Percentiles rank a stretch among this genome's conserved stretches.
phyloP scores from a whole-genome alignment of 257 asterid species.

The Orobanche coerulescens region DNA sequence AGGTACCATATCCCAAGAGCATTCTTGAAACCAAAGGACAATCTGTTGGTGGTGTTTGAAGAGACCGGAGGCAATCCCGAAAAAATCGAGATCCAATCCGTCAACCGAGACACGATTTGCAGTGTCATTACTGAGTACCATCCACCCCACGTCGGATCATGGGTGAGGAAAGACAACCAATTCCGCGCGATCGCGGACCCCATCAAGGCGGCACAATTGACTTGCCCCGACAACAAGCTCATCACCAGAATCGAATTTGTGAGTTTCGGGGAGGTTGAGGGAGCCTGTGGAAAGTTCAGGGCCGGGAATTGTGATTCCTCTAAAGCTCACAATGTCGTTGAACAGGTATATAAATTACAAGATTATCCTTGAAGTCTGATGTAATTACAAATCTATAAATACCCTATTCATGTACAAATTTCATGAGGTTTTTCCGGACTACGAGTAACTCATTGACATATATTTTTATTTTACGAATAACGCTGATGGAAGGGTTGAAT shows the following conservation, averaged over 20 bases:
- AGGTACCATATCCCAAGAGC: constrained; percentile 90
- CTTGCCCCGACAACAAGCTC: constrained; percentile 44
- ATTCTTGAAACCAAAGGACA: constrained; percentile 53
- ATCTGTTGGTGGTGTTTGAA: constrained; percentile 59
- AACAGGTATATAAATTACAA: constrained; percentile 27
- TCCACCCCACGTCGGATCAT: constrained; percentile 42
- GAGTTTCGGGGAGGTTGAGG: constrained; percentile 52
- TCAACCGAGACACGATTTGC: constrained; percentile 80
- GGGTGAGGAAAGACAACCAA: constrained; percentile 39
- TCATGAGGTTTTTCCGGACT: no score
- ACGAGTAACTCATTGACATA: no score
- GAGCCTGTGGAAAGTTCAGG: constrained; percentile 53
- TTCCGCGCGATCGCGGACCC: constrained; percentile 28
- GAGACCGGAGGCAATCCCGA: constrained; percentile 69
- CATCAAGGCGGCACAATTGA: constrained; percentile 39
- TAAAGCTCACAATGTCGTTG: constrained; percentile 29
- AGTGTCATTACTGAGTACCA: constrained; percentile 46
- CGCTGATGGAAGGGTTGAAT: no score
- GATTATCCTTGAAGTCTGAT: no score
- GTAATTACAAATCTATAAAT: no score
- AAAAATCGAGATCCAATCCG: constrained; percentile 37
- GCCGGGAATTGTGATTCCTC: constrained; percentile 48
- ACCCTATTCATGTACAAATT: no score
- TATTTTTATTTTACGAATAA: no score
- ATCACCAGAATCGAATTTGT: constrained; percentile 55